Percentiles rank a stretch among this genome's conserved stretches.
phyloP scores from a whole-genome alignment of 2,329 filamentous ascomycete genomes.

The Pezicula radicicola region DNA sequence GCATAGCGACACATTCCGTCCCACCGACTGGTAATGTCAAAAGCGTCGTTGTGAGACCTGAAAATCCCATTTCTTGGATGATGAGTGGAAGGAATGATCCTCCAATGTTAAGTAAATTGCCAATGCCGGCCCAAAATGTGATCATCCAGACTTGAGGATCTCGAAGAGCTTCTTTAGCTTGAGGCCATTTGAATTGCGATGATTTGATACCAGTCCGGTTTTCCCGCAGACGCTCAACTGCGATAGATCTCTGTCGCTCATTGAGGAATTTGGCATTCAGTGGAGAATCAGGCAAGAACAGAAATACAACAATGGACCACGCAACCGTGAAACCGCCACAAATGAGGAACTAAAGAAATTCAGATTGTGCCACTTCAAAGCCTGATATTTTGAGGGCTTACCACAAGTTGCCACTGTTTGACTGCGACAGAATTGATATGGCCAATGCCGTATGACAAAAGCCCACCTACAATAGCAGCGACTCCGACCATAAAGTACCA shows the following conservation, averaged over 20 bases:
- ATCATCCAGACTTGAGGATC: slow-evolving; percentile 29
- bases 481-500: background rate
- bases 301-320: slow-evolving; percentile 34
- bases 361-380: slow-evolving; percentile 35
- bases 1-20: slow-evolving; percentile 28
- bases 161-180: slow-evolving; percentile 32
- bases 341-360: slow-evolving; percentile 6
- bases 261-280: slow-evolving; percentile 38
- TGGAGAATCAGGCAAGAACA: slow-evolving; percentile 44
- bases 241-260: slow-evolving; percentile 35
- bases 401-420: slow-evolving; percentile 37
- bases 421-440: slow-evolving; percentile 10
- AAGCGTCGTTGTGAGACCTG: slow-evolving; percentile 33
- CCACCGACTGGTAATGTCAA: slow-evolving; percentile 31
- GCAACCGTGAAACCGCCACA: slow-evolving; percentile 18
- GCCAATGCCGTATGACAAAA: slow-evolving; percentile 9
- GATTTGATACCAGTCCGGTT: slow-evolving; percentile 18
- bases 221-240: slow-evolving; percentile 2
- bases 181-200: slow-evolving; percentile 30
- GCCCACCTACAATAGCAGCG: background rate
- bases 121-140: background rate
- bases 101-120: background rate
- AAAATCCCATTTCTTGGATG: slow-evolving; percentile 35
- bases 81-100: slow-evolving; percentile 23
- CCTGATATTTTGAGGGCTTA: slow-evolving; percentile 3